phyloP scores from a whole-genome alignment of 2,329 filamentous ascomycete species.

The Anthostomella pinea region DNA sequence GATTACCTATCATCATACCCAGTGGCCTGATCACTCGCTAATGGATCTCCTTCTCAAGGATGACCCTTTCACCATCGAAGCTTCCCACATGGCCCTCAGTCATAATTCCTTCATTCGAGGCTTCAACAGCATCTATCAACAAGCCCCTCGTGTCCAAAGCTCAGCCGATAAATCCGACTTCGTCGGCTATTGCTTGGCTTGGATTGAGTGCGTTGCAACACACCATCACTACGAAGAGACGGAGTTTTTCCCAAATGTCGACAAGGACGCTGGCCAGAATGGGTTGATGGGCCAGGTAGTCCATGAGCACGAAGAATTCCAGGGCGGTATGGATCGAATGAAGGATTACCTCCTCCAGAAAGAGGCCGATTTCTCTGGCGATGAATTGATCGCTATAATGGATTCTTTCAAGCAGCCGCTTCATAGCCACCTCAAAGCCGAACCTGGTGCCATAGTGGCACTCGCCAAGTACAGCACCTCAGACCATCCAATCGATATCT shows the following conservation, averaged over 20 bases:
- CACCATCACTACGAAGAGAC: constrained; percentile 23
- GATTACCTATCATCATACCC: constrained; percentile 18
- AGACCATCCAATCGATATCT: constrained; percentile 20
- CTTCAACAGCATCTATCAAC: constrained; percentile 25
- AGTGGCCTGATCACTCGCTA: constrained; percentile 5
- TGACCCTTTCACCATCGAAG: constrained; percentile 22
- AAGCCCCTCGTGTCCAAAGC: constrained; percentile 14
- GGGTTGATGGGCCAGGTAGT: constrained; percentile 18
- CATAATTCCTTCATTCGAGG: constrained; percentile 25
- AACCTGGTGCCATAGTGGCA: constrained; percentile 18
- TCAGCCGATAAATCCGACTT: constrained; percentile 21
- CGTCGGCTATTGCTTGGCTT: constrained; percentile 18
- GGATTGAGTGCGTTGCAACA: constrained; percentile 16
- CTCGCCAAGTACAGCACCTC: constrained; percentile 19
- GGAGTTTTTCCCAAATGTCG: constrained; percentile 19
- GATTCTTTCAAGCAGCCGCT: constrained; percentile 20
- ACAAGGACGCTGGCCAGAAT: constrained; percentile 15
- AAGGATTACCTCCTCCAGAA: constrained; percentile 10
- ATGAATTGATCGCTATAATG: constrained; percentile 16
- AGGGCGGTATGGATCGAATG: constrained; percentile 16
- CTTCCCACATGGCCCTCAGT: constrained; percentile 22
- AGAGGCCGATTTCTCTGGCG: constrained; percentile 3
- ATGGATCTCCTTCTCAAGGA: constrained; percentile 4
- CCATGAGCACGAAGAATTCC: constrained; percentile 16
- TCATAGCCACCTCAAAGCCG: constrained; percentile 17